Percentiles rank a stretch among this genome's conserved stretches.
Evolutionary conservation across 2,329 filamentous ascomycete genomes (phyloP).

Genomic region (Didymella pinodella): DNA sequence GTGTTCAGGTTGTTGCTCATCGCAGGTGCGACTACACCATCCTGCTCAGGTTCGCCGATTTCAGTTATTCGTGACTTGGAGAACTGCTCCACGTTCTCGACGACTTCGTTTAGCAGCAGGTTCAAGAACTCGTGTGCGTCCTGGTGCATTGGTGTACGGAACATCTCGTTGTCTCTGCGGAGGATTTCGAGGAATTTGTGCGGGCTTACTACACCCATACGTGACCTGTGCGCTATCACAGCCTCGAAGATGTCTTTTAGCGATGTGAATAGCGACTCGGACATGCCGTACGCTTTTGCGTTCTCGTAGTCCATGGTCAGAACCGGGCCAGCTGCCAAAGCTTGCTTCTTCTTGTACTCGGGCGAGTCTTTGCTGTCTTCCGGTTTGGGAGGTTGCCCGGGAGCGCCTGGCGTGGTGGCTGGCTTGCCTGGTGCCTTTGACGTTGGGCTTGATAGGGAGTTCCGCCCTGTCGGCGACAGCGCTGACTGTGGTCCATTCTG

Average conservation of each 20-base stretch:
- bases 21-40: slow-evolving; percentile 29
- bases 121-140: slow-evolving; percentile 98
- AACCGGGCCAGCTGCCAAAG: slow-evolving; percentile 85
- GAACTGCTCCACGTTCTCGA: slow-evolving; percentile 91
- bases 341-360: slow-evolving; percentile 98
- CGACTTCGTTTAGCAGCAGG: slow-evolving; percentile 92
- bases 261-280: slow-evolving; percentile 91
- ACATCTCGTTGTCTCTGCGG: slow-evolving; percentile 95
- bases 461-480: slow-evolving; percentile 64
- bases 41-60: slow-evolving; percentile 38
- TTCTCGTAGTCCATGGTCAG: slow-evolving; percentile 86
- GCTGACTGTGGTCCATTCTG: slow-evolving; percentile 50
- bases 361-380: slow-evolving; percentile 95
- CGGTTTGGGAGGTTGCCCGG: slow-evolving; percentile 69
- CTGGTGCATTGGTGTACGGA: slow-evolving; percentile 95
- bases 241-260: slow-evolving; percentile 96
- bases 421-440: slow-evolving; percentile 48
- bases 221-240: slow-evolving; percentile 78
- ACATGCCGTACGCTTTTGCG: slow-evolving; percentile 83
- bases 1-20: slow-evolving; percentile 42
- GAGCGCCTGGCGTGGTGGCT: slow-evolving; percentile 56
- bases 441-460: slow-evolving; percentile 45
- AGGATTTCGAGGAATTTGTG: slow-evolving; percentile 93
- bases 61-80: slow-evolving; percentile 67
- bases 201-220: slow-evolving; percentile 90